Conservation (phyloP, 108 stramenopile genomes). For the Conticribra weissflogii region DNA sequence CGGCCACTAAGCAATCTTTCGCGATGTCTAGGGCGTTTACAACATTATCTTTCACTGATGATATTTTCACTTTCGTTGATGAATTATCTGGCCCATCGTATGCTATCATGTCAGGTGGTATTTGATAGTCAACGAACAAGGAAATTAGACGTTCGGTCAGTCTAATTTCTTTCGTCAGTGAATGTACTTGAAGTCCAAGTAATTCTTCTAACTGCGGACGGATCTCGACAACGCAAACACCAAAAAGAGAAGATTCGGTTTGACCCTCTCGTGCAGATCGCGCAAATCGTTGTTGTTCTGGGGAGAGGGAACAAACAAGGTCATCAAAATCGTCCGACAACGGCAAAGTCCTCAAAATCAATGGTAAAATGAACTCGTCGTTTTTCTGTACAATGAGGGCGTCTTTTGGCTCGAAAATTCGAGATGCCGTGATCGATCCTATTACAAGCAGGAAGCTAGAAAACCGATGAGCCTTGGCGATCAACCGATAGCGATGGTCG, state of each 20-base stretch:
- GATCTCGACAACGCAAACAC: constrained; percentile 36
- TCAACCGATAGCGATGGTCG: constrained; percentile 6
- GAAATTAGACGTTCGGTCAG: constrained; percentile 33
- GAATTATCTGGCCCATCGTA: constrained; percentile 35
- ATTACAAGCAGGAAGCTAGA: constrained; percentile 37
- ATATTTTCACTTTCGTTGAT: constrained; percentile 18
- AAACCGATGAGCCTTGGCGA: constrained; percentile 32
- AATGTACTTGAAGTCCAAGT: constrained; percentile 26
- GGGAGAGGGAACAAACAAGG: constrained; percentile 41
- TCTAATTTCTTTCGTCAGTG: constrained; percentile 46
- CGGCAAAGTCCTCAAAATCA: constrained; percentile 33
- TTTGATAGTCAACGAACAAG: constrained; percentile 46
- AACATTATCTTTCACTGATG: constrained; percentile 32
- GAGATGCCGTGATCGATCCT: constrained; percentile 31
- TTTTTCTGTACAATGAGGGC: constrained; percentile 53
- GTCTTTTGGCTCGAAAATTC: constrained; percentile 40
- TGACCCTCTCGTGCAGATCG: constrained; percentile 42
- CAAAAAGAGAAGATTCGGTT: constrained; percentile 43
- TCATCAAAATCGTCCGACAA: constrained; percentile 44
- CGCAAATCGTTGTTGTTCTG: constrained; percentile 53
- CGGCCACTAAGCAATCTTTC: constrained; percentile 12
- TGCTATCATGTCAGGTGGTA: constrained; percentile 49
- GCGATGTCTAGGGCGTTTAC: constrained; percentile 11
- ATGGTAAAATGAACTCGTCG: constrained; percentile 48
- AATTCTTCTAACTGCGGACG: constrained; percentile 52